Evolutionary conservation across 495 filamentous ascomycete species (phyloP).

Genomic region (Neurospora intermedia): DNA sequence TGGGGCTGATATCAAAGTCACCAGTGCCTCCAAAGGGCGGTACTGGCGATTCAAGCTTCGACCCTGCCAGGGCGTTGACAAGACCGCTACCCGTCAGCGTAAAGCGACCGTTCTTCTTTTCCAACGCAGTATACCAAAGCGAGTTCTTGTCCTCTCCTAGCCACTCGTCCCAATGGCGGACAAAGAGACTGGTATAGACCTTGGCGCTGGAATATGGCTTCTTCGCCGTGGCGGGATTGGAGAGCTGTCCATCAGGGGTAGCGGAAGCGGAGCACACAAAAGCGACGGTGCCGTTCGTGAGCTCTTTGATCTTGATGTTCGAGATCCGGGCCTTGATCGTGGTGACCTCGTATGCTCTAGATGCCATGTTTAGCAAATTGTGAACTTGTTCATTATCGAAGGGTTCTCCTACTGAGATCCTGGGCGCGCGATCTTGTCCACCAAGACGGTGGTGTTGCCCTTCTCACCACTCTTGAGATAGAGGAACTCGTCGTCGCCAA

Average conservation of each 20-base stretch:
- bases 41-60: constrained; percentile 49
- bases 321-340: constrained; percentile 56
- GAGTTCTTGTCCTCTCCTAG: constrained; percentile 56
- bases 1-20: constrained; percentile 46
- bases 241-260: constrained; percentile 48
- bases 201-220: constrained; percentile 48
- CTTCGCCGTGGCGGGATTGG: constrained; percentile 46
- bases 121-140: constrained; percentile 62
- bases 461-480: constrained; percentile 55
- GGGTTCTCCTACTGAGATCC: background rate
- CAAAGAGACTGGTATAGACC: constrained; percentile 60
- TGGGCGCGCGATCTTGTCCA: constrained; percentile 36
- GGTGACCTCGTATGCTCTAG: constrained; percentile 43
- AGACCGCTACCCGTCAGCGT: constrained; percentile 31
- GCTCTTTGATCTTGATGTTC: constrained; percentile 59
- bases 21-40: constrained; percentile 43
- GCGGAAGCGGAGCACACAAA: constrained; percentile 57
- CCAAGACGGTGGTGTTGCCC: constrained; percentile 54
- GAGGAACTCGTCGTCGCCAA: constrained; percentile 55
- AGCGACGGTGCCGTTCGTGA: constrained; percentile 54
- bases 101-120: constrained; percentile 34
- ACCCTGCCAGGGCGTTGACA: constrained; percentile 48
- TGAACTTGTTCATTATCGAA: background rate
- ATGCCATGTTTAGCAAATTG: background rate
- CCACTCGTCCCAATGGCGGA: constrained; percentile 69